Conservation (phyloP, 139 green algal genomes). For the Volvox reticuliferus region DNA sequence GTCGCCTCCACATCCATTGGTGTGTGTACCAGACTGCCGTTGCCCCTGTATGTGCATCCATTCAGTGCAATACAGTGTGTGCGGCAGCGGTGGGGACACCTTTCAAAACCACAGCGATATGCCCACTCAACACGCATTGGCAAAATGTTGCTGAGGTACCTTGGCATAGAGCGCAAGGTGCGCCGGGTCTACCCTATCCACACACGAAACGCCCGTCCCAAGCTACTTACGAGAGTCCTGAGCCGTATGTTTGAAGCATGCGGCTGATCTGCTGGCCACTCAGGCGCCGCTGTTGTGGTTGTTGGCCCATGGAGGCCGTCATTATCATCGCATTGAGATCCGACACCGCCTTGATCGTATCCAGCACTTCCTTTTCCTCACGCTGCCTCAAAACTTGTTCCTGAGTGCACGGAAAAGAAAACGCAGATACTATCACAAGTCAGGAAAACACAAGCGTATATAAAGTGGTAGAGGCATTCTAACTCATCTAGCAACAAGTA, state of each 20-base stretch:
- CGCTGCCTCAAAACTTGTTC: constrained; percentile 16
- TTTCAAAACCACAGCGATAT: no score
- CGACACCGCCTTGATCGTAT: constrained; percentile 12
- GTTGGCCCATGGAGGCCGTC: not conserved
- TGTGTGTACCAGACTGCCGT: not conserved
- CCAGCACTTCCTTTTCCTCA: constrained; percentile 33
- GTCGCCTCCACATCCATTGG: constrained; percentile 13
- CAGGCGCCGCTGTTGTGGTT: not conserved
- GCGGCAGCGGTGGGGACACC: no score
- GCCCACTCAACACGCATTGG: no score
- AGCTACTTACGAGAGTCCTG: not conserved
- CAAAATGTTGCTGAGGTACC: no score
- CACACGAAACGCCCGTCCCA: no score
- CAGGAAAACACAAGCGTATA: not conserved
- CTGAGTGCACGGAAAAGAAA: not conserved
- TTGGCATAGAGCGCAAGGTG: no score
- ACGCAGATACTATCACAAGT: not conserved
- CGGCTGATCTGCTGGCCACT: not conserved
- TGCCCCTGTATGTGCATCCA: not conserved
- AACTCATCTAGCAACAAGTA: no score
- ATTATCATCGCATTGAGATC: constrained; percentile 5
- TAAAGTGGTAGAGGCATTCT: no score
- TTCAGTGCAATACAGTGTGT: no score
- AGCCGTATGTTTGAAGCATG: not conserved
- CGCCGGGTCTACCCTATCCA: no score